phyloP scores from a whole-genome alignment of 2,329 filamentous ascomycete species.

The Penicillium brasilianum region DNA sequence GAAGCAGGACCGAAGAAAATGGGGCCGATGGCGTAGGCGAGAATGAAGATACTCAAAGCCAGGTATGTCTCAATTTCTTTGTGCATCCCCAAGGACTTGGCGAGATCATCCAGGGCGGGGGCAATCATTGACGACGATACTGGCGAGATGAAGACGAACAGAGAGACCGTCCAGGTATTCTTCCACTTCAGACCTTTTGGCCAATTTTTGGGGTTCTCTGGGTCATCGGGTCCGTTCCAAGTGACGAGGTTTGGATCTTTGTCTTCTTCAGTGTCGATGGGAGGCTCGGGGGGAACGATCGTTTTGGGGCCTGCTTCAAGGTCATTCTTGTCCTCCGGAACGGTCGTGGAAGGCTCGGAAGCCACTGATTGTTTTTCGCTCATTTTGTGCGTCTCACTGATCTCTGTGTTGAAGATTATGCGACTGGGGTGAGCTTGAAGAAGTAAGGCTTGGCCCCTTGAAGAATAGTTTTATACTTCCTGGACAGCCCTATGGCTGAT shows the following conservation, averaged over 20 bases:
- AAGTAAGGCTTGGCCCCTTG: neutral
- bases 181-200: slow-evolving; percentile 11
- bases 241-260: slow-evolving; percentile 11
- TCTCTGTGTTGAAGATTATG: neutral
- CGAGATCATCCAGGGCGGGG: slow-evolving; percentile 57
- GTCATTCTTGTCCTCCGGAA: neutral
- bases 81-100: slow-evolving; percentile 59
- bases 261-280: neutral
- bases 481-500: neutral
- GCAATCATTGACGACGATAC: slow-evolving; percentile 67
- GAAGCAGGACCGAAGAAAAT: slow-evolving; percentile 59
- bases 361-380: neutral
- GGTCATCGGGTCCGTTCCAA: slow-evolving; percentile 19
- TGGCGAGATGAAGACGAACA: slow-evolving; percentile 66
- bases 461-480: neutral
- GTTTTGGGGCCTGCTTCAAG: neutral
- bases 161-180: slow-evolving; percentile 52
- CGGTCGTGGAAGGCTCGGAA: neutral
- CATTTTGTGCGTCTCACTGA: neutral
- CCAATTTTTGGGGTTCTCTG: slow-evolving; percentile 21
- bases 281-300: neutral
- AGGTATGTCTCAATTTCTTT: slow-evolving; percentile 52
- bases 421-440: neutral
- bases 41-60: slow-evolving; percentile 61
- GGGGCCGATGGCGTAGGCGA: slow-evolving; percentile 60